These are phyloP conservation scores for Kwoniella europaea DNA, from an alignment of 768 basidiomycete genomes.

Conservation along the genomic window DNA sequence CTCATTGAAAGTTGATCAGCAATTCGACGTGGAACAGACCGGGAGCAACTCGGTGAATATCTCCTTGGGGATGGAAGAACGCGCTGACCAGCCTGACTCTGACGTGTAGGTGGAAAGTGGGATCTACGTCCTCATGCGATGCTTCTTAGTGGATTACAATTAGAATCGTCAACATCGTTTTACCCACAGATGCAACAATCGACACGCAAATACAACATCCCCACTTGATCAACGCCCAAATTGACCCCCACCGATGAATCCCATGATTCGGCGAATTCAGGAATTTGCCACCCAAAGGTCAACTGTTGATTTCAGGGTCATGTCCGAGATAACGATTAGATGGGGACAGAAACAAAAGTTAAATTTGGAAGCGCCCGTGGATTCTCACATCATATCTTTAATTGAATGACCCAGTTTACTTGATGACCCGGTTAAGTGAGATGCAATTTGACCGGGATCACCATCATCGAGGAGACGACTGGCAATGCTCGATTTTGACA, in stretches of 20 bases:
- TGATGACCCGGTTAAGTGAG: neutral
- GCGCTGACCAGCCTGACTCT: neutral
- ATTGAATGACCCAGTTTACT: neutral
- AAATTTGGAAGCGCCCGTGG: neutral
- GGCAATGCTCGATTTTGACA: neutral
- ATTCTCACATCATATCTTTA: neutral
- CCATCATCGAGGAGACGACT: neutral
- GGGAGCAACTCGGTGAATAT: neutral
- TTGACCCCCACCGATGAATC: neutral
- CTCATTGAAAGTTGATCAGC: neutral
- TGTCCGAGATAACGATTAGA: constrained; percentile 11
- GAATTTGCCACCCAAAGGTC: constrained; percentile 1
- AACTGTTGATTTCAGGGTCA: neutral
- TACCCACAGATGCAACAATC: neutral
- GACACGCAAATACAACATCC: neutral
- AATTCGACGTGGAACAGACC: neutral
- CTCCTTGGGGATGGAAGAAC: neutral
- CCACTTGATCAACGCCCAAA: neutral
- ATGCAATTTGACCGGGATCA: neutral
- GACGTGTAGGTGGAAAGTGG: neutral
- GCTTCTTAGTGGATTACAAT: neutral
- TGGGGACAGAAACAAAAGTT: neutral
- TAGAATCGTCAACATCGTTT: neutral
- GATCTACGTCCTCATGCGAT: neutral
- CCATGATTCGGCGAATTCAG: constrained; percentile 10